Evolutionary conservation across 164 flowering plant genomes (phyloP).

Genomic region (Malania oleifera): DNA sequence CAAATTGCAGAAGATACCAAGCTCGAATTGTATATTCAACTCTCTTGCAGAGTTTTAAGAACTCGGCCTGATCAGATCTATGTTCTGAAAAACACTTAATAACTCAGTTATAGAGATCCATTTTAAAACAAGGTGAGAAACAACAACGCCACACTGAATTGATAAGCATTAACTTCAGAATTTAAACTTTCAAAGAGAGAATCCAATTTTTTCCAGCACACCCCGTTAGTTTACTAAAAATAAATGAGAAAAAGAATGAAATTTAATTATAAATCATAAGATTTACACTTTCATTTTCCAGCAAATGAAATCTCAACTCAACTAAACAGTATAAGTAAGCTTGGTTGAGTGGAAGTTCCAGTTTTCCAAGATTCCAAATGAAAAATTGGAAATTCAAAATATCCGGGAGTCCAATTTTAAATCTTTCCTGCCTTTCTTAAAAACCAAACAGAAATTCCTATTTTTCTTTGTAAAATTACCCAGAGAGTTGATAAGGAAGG

Average conservation of each 20-base stretch:
- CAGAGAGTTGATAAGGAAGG: too few relatives aligned
- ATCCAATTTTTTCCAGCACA: background rate
- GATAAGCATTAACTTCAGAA: background rate
- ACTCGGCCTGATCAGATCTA: constrained; percentile 68
- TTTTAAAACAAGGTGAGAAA: too few relatives aligned
- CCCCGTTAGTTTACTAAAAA: background rate
- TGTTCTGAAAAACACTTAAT: constrained; percentile 39
- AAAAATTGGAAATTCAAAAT: background rate
- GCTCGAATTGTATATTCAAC: constrained; percentile 89
- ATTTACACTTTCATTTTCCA: background rate
- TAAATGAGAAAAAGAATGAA: too few relatives aligned
- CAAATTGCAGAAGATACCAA: constrained; percentile 93
- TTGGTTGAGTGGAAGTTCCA: background rate
- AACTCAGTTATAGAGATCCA: background rate
- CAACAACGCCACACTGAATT: too few relatives aligned
- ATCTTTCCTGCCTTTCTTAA: too few relatives aligned
- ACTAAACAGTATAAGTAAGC: background rate
- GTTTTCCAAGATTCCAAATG: too few relatives aligned
- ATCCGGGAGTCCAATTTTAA: background rate
- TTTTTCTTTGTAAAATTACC: too few relatives aligned
- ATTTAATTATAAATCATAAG: too few relatives aligned
- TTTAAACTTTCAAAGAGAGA: background rate
- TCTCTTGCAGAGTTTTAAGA: constrained; percentile 85
- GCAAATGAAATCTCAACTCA: too few relatives aligned
- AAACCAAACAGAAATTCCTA: too few relatives aligned